phyloP scores from a whole-genome alignment of 2,329 filamentous ascomycete genomes.

The Calcarisporium arbuscula region DNA sequence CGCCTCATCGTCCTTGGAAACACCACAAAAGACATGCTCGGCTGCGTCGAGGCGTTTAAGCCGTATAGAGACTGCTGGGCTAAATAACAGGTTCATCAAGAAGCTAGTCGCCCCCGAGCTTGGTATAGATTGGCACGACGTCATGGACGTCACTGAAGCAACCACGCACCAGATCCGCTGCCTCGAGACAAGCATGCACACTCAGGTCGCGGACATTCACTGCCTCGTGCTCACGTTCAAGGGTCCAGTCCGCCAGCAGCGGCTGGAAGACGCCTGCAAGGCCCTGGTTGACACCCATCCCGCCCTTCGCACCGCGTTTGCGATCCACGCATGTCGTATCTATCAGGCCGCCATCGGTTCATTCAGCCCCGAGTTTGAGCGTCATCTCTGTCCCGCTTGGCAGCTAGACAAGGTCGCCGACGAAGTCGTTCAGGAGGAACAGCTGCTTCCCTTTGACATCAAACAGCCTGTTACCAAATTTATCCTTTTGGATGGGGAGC shows the following conservation, averaged over 20 bases:
- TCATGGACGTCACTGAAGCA: constrained; percentile 43
- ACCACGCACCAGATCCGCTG: constrained; percentile 40
- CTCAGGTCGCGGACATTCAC: constrained; percentile 36
- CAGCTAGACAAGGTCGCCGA: constrained; percentile 31
- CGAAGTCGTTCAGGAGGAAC: constrained; percentile 38
- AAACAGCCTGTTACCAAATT: constrained; percentile 42
- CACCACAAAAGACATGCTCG: neutral
- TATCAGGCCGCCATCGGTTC: constrained; percentile 42
- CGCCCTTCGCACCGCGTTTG: constrained; percentile 49
- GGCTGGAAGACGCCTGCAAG: constrained; percentile 40
- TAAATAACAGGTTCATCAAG: constrained; percentile 30
- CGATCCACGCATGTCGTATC: constrained; percentile 36
- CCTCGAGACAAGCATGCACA: constrained; percentile 42
- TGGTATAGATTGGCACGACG: constrained; percentile 31
- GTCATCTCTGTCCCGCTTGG: constrained; percentile 32
- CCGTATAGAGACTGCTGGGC: constrained; percentile 4
- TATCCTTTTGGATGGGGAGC: constrained; percentile 41
- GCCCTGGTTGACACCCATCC: constrained; percentile 39
- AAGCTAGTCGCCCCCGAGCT: constrained; percentile 36
- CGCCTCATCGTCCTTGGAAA: constrained; percentile 10
- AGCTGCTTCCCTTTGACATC: constrained; percentile 32
- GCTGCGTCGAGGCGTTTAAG: neutral
- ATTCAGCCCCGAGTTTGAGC: constrained; percentile 36
- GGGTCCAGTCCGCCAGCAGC: constrained; percentile 33
- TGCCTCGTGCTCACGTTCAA: constrained; percentile 43